A percentile compares a stretch with the other conserved stretches of the same genome.
Conservation (phyloP, 345 rosid species). For the Eucalyptus lansdowneana region DNA sequence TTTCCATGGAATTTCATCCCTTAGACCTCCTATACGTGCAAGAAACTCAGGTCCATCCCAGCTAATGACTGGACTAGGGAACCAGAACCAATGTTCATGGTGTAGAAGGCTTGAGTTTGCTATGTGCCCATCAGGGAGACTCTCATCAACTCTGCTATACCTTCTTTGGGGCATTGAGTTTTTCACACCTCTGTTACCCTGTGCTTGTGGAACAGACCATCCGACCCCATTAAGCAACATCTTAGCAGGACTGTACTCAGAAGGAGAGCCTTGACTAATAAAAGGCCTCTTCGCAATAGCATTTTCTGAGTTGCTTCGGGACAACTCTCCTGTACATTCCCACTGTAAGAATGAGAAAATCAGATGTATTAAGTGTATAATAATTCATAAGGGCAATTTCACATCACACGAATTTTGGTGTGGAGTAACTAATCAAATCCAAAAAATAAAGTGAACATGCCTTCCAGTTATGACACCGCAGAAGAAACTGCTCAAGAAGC, state of each 20-base stretch:
- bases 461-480: constrained; percentile 85
- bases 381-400: background rate
- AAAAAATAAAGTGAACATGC: constrained; percentile 17
- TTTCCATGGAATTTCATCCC: constrained; percentile 91
- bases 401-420: background rate
- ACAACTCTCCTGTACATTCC: constrained; percentile 70
- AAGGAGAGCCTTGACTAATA: constrained; percentile 23
- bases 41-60: constrained; percentile 83
- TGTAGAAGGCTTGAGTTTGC: constrained; percentile 30
- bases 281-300: constrained; percentile 23
- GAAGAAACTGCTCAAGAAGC: constrained; percentile 88
- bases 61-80: constrained; percentile 73
- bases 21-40: constrained; percentile 57
- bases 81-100: constrained; percentile 88
- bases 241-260: constrained; percentile 68
- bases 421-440: background rate
- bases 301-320: constrained; percentile 45
- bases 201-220: constrained; percentile 69
- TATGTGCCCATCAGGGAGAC: constrained; percentile 17
- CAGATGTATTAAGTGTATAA: background rate
- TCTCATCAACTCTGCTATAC: constrained; percentile 10
- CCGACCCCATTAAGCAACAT: constrained; percentile 76
- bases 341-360: constrained; percentile 54
- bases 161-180: constrained; percentile 36
- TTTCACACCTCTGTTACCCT: constrained; percentile 42